These are phyloP conservation scores for Paecilomyces variotii DNA, from an alignment of 2,329 filamentous ascomycete species.

Conservation along the genomic window DNA sequence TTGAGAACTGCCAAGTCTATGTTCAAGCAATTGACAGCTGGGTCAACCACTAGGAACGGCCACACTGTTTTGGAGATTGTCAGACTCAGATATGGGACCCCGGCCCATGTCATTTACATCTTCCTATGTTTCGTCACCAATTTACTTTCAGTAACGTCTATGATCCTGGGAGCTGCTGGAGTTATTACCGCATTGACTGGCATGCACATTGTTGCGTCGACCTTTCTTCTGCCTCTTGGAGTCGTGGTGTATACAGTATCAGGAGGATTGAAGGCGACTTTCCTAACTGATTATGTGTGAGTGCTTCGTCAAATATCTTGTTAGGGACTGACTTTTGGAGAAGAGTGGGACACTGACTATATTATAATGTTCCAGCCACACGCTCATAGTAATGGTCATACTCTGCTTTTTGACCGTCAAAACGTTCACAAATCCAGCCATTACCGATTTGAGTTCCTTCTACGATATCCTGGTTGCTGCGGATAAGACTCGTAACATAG, in stretches of 20 bases:
- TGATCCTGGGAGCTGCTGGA: constrained; percentile 4
- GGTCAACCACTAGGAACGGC: constrained; percentile 1
- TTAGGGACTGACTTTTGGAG: background rate
- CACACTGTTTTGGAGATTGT: constrained; percentile 6
- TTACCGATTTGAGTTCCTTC: constrained; percentile 3
- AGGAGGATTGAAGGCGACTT: constrained; percentile 5
- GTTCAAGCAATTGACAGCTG: background rate
- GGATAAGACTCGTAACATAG: constrained; percentile 4
- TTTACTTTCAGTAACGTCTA: constrained; percentile 2
- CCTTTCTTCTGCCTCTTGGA: constrained; percentile 4
- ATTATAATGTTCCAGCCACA: background rate
- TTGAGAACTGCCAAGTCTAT: background rate
- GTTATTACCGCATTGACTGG: constrained; percentile 2
- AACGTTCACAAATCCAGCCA: constrained; percentile 3
- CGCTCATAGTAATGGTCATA: constrained; percentile 3
- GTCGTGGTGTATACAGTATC: constrained; percentile 4
- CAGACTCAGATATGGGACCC: constrained; percentile 2
- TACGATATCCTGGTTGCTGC: constrained; percentile 4
- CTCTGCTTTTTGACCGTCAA: constrained; percentile 4
- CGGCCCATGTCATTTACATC: constrained; percentile 4
- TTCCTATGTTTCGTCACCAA: constrained; percentile 6
- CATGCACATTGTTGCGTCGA: constrained; percentile 6
- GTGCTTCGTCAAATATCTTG: background rate
- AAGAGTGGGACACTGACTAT: background rate
- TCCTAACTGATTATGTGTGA: constrained; percentile 6